Base-by-base conservation (phyloP, 2,329 filamentous ascomycete species). In the Botrytis pseudocinerea region DNA sequence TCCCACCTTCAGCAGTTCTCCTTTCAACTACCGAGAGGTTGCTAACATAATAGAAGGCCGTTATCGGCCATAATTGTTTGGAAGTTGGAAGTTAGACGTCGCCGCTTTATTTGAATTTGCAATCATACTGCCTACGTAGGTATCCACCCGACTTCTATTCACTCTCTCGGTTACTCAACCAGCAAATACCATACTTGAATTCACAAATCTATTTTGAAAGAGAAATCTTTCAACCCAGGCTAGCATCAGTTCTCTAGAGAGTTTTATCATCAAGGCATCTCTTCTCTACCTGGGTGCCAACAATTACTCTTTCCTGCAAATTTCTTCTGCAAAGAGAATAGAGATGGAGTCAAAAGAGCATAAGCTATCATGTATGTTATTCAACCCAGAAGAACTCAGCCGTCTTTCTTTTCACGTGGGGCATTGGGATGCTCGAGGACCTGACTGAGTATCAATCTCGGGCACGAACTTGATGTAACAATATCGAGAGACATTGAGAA, bases 291-390 rank as follows among this genome's bases (percentile, higher is more conserved):
- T 22, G 14, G 8, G 38, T 35, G 25, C 48, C 48, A 54, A 68
- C 5, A 42, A 42, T 38, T 32, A 32, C n/a, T 22, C 10, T 57
- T 57, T 68, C n/a, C 38, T 42, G 35, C 32, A 16, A 40, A 38
- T 46, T 10, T 3, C 20, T 7, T 20, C 32, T 28, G 2, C 64
- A 28, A 69, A 4, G 22, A 69, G 18, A 57, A 20, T 32, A 69
- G 28, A 69, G n/a, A 69, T 69, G 65, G 65, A 69, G 38, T 32
- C n/a, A 10, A 38, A 57, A 69, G 65, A 42, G 32, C 25, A 69
- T 9, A 42, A 42, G 12, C 6, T 10, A 69, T 18, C n/a, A 42
- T 9, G 65, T 69, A 57, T 8, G 65, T 57, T 18, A 44, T 69
- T 48, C n/a, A 42, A 44, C 25, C 12, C 22, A n/a, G 12, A 32